A percentile compares a stretch with the other conserved stretches of the same genome.
Evolutionary conservation across 768 basidiomycete species (phyloP).

Genomic region (Tephrocybe rancida): DNA sequence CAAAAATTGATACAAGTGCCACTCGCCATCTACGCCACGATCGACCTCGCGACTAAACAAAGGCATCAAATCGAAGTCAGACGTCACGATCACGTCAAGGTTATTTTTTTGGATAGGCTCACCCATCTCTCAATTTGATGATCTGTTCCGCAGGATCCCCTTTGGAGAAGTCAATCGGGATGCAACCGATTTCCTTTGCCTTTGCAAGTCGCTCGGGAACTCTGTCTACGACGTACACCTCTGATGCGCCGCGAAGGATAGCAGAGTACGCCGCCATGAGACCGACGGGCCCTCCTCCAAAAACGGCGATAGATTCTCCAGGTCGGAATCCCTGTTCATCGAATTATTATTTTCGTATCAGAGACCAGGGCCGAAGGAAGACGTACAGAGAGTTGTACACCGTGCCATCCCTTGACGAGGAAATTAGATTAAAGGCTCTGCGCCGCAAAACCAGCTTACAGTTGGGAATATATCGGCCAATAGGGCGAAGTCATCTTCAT

Average conservation of each 20-base stretch:
- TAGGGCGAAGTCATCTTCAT: constrained; percentile 57
- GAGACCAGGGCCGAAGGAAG: background rate
- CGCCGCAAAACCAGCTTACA: constrained; percentile 26
- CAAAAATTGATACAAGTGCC: background rate
- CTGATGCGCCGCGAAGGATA: constrained; percentile 49
- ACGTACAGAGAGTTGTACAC: constrained; percentile 47
- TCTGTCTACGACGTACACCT: constrained; percentile 58
- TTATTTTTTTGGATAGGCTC: constrained; percentile 25
- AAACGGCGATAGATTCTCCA: constrained; percentile 55
- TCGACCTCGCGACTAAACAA: constrained; percentile 44
- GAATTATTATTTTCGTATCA: background rate
- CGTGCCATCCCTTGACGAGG: constrained; percentile 51
- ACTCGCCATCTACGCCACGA: constrained; percentile 49
- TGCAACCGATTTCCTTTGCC: constrained; percentile 53
- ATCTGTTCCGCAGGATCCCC: constrained; percentile 54
- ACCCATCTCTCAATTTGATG: constrained; percentile 44
- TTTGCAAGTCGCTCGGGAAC: constrained; percentile 55
- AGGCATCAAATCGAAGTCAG: too few relatives aligned
- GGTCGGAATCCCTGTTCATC: constrained; percentile 44
- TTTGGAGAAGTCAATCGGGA: constrained; percentile 49
- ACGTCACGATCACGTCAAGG: constrained; percentile 54
- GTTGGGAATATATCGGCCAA: constrained; percentile 61
- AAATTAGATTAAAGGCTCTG: background rate
- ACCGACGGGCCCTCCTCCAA: constrained; percentile 56
- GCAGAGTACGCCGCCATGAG: constrained; percentile 64